Evolutionary conservation across 2,329 filamentous ascomycete species (phyloP), one percentile per base, ranked within the genome.

Genomic region (Aspergillus quadrilineatus): DNA sequence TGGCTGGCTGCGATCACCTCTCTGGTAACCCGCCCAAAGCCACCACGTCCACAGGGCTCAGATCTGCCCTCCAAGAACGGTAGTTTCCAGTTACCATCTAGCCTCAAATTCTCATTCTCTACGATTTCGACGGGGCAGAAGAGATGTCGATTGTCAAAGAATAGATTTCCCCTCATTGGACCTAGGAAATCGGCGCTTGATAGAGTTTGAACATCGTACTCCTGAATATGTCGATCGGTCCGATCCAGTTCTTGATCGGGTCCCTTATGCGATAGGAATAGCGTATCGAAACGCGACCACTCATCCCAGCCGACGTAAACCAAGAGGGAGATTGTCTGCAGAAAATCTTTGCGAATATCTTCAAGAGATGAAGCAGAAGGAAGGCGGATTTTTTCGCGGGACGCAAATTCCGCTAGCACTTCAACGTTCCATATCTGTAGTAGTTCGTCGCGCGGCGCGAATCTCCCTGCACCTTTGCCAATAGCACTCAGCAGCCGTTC

Each of bases 321-420:
- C n/a, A 50, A n/a, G n/a, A 50, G 42, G 5, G 48, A 50, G 22
- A 50, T 6, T 2, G 48, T 50, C 26, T 50, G 48, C n/a, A 50
- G 28, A n/a, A 43, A 42, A 14, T 30, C 32, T 7, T 8, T 32
- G 10, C 39, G 30, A 14, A 50, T 50, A n/a, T 10, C 8, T 22
- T 22, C 22, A 22, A 22, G 22, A 22, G 22, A 22, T 22, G 22
- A 22, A 22, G 22, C 22, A 22, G 22, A 22, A 10, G 26, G 7
- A 15, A 50, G 42, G 6, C 43, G 2, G 8, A 4, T 4, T 4
- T 26, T 26, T 14, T 5, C 6, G 26, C 32, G 34, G 9, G 36
- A 5, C 26, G n/a, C 17, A 37, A 49, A 39, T 4, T 39, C 37
- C 26, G 17, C 6, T 8, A 50, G 48, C 3, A 37, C 26, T 22